Percentiles rank a stretch among this genome's conserved stretches.
Conservation (phyloP, 1,139 yeast genomes). For the Kodamaea ohmeri region DNA sequence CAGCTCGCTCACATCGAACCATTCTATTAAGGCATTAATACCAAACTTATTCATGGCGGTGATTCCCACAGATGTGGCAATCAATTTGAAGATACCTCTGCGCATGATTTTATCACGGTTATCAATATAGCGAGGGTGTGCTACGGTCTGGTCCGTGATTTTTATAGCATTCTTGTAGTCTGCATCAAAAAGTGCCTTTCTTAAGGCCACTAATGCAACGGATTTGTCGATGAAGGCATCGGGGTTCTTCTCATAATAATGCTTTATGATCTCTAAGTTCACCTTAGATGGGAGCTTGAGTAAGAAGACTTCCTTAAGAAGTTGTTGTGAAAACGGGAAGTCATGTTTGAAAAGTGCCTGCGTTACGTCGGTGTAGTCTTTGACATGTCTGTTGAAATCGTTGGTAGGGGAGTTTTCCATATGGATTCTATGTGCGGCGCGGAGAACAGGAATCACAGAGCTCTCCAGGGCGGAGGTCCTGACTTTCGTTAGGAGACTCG, state of each 20-base stretch:
- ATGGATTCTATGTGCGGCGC: conserved; percentile 10
- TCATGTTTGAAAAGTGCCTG: conserved; percentile 22
- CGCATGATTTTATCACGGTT: conserved; percentile 29
- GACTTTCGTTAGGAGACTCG: conserved; percentile 11
- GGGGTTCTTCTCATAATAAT: conserved; percentile 38
- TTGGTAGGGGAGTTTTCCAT: conserved; percentile 11
- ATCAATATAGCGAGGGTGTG: conserved; percentile 48
- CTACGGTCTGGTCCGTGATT: conserved; percentile 61
- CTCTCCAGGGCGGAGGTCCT: conserved; percentile 7
- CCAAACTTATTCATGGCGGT: conserved; percentile 42
- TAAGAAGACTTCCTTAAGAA: conserved; percentile 31
- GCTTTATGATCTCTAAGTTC: conserved; percentile 30
- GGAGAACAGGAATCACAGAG: conserved; percentile 6
- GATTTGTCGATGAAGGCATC: conserved; percentile 35
- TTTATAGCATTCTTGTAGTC: conserved; percentile 57
- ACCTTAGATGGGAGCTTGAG: conserved; percentile 32
- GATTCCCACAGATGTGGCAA: conserved; percentile 33
- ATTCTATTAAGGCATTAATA: conserved; percentile 34
- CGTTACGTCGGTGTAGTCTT: conserved; percentile 13
- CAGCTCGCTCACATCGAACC: conserved; percentile 30
- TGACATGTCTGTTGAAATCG: conserved; percentile 12
- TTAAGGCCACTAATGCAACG: conserved; percentile 59
- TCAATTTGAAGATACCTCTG: conserved; percentile 29
- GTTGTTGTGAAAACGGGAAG: conserved; percentile 21
- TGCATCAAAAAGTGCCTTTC: conserved; percentile 57